Evolutionary conservation across 2,329 filamentous ascomycete species (phyloP).

Genomic region (Cryphonectria radicalis): DNA sequence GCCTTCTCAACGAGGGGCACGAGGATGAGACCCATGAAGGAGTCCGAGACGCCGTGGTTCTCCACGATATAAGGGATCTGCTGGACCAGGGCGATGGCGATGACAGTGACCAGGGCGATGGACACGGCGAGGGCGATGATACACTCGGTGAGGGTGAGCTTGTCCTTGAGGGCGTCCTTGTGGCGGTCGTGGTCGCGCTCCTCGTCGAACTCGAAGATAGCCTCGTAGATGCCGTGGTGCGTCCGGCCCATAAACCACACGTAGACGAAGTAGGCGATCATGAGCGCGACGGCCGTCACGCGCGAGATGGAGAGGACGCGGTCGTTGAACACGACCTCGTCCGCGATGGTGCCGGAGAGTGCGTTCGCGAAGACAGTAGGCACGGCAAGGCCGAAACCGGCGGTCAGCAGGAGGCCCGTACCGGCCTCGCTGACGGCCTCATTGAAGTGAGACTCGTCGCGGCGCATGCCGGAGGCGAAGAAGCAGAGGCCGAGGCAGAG

Average conservation of each 20-base stretch:
- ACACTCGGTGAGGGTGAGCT: conserved; percentile 65
- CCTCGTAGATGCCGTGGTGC: conserved; percentile 64
- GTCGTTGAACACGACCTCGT: conserved; percentile 42
- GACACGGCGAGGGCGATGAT: conserved; percentile 57
- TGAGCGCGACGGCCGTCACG: conserved; percentile 60
- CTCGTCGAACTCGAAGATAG: conserved; percentile 60
- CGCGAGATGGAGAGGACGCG: conserved; percentile 58
- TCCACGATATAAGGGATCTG: conserved; percentile 54
- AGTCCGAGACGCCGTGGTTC: conserved; percentile 27
- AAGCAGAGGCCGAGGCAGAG: conserved; percentile 82
- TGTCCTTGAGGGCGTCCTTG: conserved; percentile 54
- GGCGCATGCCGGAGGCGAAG: conserved; percentile 72
- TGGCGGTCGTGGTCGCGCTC: conserved; percentile 46
- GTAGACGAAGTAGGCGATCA: conserved; percentile 59
- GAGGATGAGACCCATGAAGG: conserved; percentile 70
- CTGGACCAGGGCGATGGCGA: conserved; percentile 62
- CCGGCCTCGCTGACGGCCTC: conserved; percentile 79
- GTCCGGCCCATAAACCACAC: conserved; percentile 63
- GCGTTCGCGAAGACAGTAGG: conserved; percentile 35
- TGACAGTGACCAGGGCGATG: conserved; percentile 24
- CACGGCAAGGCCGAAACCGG: conserved; percentile 55
- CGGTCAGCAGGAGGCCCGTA: conserved; percentile 75
- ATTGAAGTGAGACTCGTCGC: conserved; percentile 73
- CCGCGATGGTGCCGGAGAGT: conserved; percentile 19
- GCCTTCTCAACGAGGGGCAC: conserved; percentile 84